Evolutionary conservation across 164 flowering plant species (phyloP).

Genomic region (Aristolochia fimbriata): DNA sequence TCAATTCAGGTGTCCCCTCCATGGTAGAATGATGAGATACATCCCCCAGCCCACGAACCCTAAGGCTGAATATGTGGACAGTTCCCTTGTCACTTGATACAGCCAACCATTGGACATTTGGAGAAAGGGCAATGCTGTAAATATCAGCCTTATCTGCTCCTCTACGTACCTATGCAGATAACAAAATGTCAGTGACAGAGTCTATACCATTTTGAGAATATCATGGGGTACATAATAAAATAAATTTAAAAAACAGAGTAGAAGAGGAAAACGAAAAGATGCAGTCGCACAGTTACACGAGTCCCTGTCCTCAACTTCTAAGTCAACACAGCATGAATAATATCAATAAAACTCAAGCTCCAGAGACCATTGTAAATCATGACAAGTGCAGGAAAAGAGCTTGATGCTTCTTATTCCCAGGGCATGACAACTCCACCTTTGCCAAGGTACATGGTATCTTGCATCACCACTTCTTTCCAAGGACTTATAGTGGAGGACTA

Average conservation of each 20-base stretch:
- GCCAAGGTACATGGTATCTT: too few species aligned
- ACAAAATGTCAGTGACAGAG: neutral
- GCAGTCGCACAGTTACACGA: too few species aligned
- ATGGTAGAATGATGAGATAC: slow-evolving; percentile 31
- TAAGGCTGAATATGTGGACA: slow-evolving; percentile 49
- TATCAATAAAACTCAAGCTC: too few species aligned
- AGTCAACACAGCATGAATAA: too few species aligned
- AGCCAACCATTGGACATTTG: slow-evolving; percentile 52
- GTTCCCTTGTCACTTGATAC: slow-evolving; percentile 63
- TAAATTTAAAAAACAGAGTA: neutral
- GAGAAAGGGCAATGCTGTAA: slow-evolving; percentile 47
- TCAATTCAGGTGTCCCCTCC: slow-evolving; percentile 23
- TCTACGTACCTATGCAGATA: slow-evolving; percentile 39
- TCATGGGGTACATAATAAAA: neutral
- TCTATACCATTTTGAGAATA: neutral
- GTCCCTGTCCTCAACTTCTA: too few species aligned
- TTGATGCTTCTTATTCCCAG: too few species aligned
- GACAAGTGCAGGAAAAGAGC: too few species aligned
- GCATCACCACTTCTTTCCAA: too few species aligned
- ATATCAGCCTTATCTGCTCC: slow-evolving; percentile 48
- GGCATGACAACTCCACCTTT: too few species aligned
- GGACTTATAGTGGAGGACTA: too few species aligned
- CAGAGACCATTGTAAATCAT: too few species aligned
- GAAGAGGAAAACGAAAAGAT: neutral
- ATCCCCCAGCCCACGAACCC: slow-evolving; percentile 68